Base-by-base conservation (phyloP, 208 protist genomes). In the Leishmania lainsoni region DNA sequence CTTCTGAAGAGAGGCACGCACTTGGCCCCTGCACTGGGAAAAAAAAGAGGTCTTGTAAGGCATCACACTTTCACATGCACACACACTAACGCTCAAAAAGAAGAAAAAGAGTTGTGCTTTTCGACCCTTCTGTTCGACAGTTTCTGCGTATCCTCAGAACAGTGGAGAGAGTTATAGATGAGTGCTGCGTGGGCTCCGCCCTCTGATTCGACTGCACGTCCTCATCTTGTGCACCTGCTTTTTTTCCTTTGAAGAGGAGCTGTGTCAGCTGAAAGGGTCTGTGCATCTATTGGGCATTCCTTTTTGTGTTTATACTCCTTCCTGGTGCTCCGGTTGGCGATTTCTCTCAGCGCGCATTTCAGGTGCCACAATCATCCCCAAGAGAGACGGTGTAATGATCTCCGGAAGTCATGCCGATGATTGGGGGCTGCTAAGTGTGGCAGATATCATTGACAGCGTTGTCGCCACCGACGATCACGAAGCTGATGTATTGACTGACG, bases 361-460 rank as follows among this genome's bases (percentile, higher is more conserved):
- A 51, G 17, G 39, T 51, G 69, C 51, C 32, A 32, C 45, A 3
- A 54, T 52, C 26, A 45, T 14, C 10, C 45, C 9, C 69, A 73
- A 26, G 52, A 29, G 8, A 73, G 20, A 14, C 26, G 26, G 48
- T 45, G 49, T 22, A 3, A 88, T 86, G 84, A 79, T 35, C 59
- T 59, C 48, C 6, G 16, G 45, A 61, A 76, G 58, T 48, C 58
- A 78, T 73, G 70, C 66, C 72, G 87, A 86, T 63, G 90, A 94
- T 74, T 94, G 93, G 93, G 93, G 91, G 20, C 87, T 94, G 76
- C 77, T 96, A 49, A 94, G 90, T 74, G 86, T 96, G 45, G 89
- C 93, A 10, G 93, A 96, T 45, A 80, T 85, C n/a, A 68, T 85
- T 48, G 77, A 77, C 56, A 76, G 77, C 48, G 39, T 77, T 51